These are phyloP conservation scores for Papiliotrema laurentii DNA, from an alignment of 1,284 basidiomycete species.

Conservation along the genomic window DNA sequence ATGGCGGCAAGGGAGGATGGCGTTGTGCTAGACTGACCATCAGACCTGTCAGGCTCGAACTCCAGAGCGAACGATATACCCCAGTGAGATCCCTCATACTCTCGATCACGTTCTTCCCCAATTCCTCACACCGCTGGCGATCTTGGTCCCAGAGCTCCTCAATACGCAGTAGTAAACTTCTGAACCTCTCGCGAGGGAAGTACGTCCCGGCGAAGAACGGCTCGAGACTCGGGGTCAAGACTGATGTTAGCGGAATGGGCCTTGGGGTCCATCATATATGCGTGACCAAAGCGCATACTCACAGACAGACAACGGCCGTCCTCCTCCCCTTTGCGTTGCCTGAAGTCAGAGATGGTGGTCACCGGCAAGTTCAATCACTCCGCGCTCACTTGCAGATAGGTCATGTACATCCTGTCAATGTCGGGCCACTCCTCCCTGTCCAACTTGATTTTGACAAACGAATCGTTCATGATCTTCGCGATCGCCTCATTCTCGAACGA, in stretches of 20 bases:
- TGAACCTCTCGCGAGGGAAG: constrained; percentile 43
- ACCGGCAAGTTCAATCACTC: not conserved
- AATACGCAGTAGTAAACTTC: constrained; percentile 27
- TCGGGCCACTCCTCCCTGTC: constrained; percentile 53
- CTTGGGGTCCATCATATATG: too few relatives aligned
- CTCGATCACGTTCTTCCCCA: constrained; percentile 28
- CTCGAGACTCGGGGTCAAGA: constrained; percentile 49
- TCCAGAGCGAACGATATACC: constrained; percentile 1
- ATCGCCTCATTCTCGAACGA: constrained; percentile 50
- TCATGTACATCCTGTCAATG: constrained; percentile 53
- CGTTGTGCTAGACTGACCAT: not conserved
- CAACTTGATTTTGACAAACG: constrained; percentile 52
- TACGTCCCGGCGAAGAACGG: constrained; percentile 52
- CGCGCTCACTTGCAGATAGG: constrained; percentile 45
- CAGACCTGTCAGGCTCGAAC: too few relatives aligned
- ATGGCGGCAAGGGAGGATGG: not conserved
- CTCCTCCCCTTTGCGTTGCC: constrained; percentile 50
- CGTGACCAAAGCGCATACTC: constrained; percentile 2
- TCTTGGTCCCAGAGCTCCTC: constrained; percentile 36
- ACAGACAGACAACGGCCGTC: constrained; percentile 52
- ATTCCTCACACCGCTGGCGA: constrained; percentile 21
- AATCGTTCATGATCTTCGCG: constrained; percentile 51
- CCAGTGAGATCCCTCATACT: constrained; percentile 22
- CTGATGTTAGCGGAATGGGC: constrained; percentile 13
- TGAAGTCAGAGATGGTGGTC: not conserved